Conservation (phyloP, 805 yeast genomes). For the Wickerhamomyces ciferrii region DNA sequence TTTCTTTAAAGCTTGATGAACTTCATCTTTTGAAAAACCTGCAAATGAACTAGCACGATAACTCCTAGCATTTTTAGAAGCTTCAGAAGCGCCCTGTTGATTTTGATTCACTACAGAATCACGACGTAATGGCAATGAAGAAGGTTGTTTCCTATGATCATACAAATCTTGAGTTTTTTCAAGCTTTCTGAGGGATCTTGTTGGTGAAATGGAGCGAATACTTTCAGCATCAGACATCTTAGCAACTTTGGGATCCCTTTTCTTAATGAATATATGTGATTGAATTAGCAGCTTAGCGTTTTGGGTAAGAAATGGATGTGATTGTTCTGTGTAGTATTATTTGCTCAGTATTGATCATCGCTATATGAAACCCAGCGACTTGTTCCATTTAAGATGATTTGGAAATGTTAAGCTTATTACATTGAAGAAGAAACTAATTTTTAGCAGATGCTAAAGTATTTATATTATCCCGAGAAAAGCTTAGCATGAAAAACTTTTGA, state of each 20-base stretch:
- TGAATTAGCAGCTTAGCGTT: neutral
- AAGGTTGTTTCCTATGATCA: constrained; percentile 46
- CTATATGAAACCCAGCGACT: neutral
- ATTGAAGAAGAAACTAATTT: too few relatives aligned
- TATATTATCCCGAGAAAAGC: too few relatives aligned
- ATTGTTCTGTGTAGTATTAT: too few relatives aligned
- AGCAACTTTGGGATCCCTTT: neutral
- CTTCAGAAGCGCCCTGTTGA: neutral
- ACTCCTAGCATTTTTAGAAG: constrained; percentile 4
- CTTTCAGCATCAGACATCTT: constrained; percentile 24
- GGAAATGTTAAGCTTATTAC: too few relatives aligned
- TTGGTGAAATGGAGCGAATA: constrained; percentile 12
- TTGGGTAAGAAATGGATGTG: too few relatives aligned
- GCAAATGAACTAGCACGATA: constrained; percentile 27
- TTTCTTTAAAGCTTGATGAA: neutral
- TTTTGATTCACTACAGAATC: constrained; percentile 7
- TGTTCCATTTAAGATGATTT: neutral
- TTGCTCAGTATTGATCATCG: neutral
- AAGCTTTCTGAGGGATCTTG: constrained; percentile 25
- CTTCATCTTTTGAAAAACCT: constrained; percentile 25
- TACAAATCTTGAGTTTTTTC: constrained; percentile 34
- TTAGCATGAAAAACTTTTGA: too few relatives aligned
- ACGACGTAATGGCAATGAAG: constrained; percentile 30
- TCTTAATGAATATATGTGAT: too few relatives aligned
- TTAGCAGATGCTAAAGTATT: too few relatives aligned